These are phyloP conservation scores for Entrophospora sp. DNA, from an alignment of 192 early-diverging fungal species.

Conservation along the genomic window DNA sequence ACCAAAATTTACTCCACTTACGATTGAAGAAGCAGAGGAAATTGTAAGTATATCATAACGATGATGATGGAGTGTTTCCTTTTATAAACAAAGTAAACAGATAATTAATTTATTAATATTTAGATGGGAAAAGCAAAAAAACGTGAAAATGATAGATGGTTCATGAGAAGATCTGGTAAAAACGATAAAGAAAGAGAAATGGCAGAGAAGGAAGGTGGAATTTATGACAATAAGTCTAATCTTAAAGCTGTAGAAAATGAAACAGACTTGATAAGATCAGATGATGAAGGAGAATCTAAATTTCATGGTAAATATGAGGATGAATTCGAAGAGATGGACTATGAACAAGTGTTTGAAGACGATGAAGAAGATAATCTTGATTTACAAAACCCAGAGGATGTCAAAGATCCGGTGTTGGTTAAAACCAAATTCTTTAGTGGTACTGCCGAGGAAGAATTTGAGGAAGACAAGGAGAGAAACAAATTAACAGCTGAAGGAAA, in stretches of 20 bases:
- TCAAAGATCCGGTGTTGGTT: slow-evolving; percentile 13
- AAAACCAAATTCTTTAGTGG: slow-evolving; percentile 29
- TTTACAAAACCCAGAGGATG: background rate
- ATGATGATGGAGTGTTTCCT: too few species aligned
- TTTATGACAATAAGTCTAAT: slow-evolving; percentile 6
- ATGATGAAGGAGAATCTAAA: slow-evolving; percentile 26
- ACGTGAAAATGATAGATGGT: slow-evolving; percentile 40
- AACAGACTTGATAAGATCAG: slow-evolving; percentile 32
- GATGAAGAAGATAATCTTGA: slow-evolving; percentile 63
- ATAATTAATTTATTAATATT: background rate
- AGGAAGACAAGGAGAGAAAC: slow-evolving; percentile 24
- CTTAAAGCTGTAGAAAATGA: slow-evolving; percentile 1
- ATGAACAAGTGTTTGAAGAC: slow-evolving; percentile 73
- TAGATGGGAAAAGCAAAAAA: slow-evolving; percentile 35
- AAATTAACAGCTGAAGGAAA: slow-evolving; percentile 35
- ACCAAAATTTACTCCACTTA: slow-evolving; percentile 52
- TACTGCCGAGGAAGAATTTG: slow-evolving; percentile 30
- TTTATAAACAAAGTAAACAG: background rate
- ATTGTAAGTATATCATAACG: slow-evolving; percentile 19
- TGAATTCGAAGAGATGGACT: slow-evolving; percentile 56
- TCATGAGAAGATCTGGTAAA: slow-evolving; percentile 38
- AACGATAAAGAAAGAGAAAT: slow-evolving; percentile 12
- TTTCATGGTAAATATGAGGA: slow-evolving; percentile 22
- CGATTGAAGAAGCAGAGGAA: slow-evolving; percentile 71
- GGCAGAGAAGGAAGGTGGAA: slow-evolving; percentile 7